Percentiles rank a stretch among this genome's conserved stretches.
These are phyloP conservation scores for Heritiera fomes DNA, from an alignment of 345 rosid genomes.

Conservation along the genomic window DNA sequence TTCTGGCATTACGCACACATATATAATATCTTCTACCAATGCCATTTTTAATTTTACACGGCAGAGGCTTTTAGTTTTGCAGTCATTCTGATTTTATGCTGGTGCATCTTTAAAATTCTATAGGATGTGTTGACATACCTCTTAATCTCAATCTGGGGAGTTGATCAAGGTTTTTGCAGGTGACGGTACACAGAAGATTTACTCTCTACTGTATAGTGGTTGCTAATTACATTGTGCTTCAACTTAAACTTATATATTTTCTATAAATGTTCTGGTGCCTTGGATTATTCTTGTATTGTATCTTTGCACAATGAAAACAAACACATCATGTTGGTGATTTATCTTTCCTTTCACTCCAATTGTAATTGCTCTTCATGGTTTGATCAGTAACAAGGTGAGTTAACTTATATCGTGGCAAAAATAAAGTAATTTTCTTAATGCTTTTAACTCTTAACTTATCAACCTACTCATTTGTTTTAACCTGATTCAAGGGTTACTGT, in stretches of 20 bases:
- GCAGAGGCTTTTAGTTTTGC: background rate
- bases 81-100: background rate
- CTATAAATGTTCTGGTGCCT: background rate
- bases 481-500: background rate
- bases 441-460: too few species aligned
- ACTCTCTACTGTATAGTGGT: too few species aligned
- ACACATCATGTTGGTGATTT: constrained; percentile 68
- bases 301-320: constrained; percentile 55
- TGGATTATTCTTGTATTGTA: constrained; percentile 6
- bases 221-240: background rate
- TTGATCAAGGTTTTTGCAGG: constrained; percentile 44
- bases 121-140: constrained; percentile 19
- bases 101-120: background rate
- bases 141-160: constrained; percentile 49
- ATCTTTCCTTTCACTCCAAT: constrained; percentile 34
- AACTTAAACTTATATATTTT: background rate
- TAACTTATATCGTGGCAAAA: background rate
- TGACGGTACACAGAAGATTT: background rate
- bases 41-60: background rate
- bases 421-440: too few species aligned
- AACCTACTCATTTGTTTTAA: background rate
- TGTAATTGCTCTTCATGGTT: constrained; percentile 75
- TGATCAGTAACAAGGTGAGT: constrained; percentile 87
- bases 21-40: too few species aligned
- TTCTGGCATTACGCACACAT: background rate